Evolutionary conservation across 73 alveolate species (phyloP).

Genomic region (Paramecium tetraurelia): DNA sequence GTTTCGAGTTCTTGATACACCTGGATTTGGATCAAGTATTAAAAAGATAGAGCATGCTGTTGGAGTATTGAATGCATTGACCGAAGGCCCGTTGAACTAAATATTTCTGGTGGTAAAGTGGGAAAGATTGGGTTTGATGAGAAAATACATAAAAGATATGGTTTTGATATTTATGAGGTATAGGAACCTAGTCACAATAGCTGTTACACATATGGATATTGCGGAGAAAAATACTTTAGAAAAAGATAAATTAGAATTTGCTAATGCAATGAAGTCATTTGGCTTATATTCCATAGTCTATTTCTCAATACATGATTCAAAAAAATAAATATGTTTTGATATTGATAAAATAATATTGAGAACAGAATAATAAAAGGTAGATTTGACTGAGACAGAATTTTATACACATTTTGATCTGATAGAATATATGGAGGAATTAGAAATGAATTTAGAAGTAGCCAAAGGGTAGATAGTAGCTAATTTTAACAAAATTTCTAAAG

Average conservation of each 20-base stretch:
- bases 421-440: not conserved
- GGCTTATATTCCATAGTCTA: not conserved
- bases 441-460: not conserved
- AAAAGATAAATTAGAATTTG: not conserved
- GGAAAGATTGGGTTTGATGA: not conserved
- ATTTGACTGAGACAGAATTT: not conserved
- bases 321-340: not conserved
- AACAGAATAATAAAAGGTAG: not conserved
- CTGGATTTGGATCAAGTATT: not conserved
- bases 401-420: not conserved
- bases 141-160: not conserved
- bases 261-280: not conserved
- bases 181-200: not conserved
- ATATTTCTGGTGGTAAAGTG: not conserved
- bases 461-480: not conserved
- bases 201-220: conserved; percentile 12
- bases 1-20: not conserved
- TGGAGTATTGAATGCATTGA: not conserved
- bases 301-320: not conserved
- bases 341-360: not conserved
- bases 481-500: not conserved
- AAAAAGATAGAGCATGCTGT: not conserved
- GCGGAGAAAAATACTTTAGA: not conserved
- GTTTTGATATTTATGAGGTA: not conserved
- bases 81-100: conserved; percentile 1